These are phyloP conservation scores for Remersonia thermophila DNA, from an alignment of 2,329 filamentous ascomycete species.

Conservation along the genomic window DNA sequence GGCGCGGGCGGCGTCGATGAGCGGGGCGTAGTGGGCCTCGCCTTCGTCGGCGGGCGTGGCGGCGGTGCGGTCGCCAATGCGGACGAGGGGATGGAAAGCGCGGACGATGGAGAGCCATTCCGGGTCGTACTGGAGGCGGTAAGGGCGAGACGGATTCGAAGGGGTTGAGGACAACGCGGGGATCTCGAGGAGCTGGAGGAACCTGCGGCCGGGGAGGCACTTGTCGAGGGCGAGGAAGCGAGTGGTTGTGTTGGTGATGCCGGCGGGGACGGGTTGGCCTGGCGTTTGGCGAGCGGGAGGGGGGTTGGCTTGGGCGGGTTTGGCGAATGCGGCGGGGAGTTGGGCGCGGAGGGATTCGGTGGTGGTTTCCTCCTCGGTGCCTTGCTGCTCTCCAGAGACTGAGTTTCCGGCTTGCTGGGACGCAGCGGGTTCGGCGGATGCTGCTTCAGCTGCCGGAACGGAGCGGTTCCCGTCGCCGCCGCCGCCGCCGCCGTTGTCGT, in stretches of 20 bases:
- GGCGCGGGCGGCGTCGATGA: constrained; percentile 56
- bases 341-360: constrained; percentile 52
- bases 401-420: no score
- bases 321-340: constrained; percentile 63
- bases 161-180: constrained; percentile 24
- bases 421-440: constrained; percentile 7
- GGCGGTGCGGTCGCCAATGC: constrained; percentile 47
- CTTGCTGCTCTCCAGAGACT: not conserved
- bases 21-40: constrained; percentile 52
- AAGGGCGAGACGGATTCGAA: no score
- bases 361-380: constrained; percentile 3
- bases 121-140: constrained; percentile 63
- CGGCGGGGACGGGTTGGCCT: constrained; percentile 52
- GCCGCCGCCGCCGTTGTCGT: constrained; percentile 1
- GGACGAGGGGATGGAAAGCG: constrained; percentile 56
- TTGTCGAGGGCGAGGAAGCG: constrained; percentile 88
- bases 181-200: constrained; percentile 66
- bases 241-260: constrained; percentile 67
- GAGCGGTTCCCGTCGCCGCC: not conserved
- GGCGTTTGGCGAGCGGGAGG: constrained; percentile 26
- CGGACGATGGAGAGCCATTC: constrained; percentile 95
- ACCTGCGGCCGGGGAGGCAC: constrained; percentile 66
- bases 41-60: constrained; percentile 48
- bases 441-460: not conserved
- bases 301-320: constrained; percentile 21